Base-by-base conservation (phyloP, 2,329 filamentous ascomycete species). In the Cordyceps cateniannulata region DNA sequence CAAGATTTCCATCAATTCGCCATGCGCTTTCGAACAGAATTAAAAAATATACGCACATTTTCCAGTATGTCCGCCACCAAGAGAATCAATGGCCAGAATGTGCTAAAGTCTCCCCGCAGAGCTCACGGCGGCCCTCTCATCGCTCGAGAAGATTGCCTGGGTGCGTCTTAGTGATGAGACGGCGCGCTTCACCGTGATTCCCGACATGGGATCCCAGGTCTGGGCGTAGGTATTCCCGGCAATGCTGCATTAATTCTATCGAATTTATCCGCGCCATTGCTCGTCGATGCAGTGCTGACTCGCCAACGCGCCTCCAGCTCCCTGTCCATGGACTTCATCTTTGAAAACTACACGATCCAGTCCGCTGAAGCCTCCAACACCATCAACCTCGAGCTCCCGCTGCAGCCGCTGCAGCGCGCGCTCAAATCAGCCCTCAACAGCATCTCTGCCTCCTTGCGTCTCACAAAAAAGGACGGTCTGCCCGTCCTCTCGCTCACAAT, bases 371-470 rank as follows among this genome's bases (percentile, higher is more conserved):
- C 79, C 44, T 81, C 85, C 73, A 96, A 96, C 75, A 90, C 92
- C 58, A 97, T 99, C 76, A 97, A 99, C 75, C 87, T 99, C 65
- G 95, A 99, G 76, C 85, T 99, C 1, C 92, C 95, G 27, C 85
- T 98, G n/a, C 83, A 85, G 16, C 88, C 90, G 2, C 85, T 99
- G 24, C 90, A 95, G 69, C 88, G 93, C 62, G 95, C 95, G n/a
- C 85, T 99, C 62, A 91, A 88, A 69, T 97, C 93, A 40, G 93
- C 93, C 49, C 79, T 89, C 58, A 88, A 90, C 70, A 91, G 90
- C 68, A 86, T 88, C 20, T 88, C 90, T 20, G 91, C 93, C 59
- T 89, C 88, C 16, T 85, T 99, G 44, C 89, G 93, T 44, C 85
- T 99, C 47, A 97, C 93, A 25, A 98, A 98, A 74, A 96, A 95